These are phyloP conservation scores for Haematococcus sp. DNA, from an alignment of 139 green algal genomes.

Conservation along the genomic window DNA sequence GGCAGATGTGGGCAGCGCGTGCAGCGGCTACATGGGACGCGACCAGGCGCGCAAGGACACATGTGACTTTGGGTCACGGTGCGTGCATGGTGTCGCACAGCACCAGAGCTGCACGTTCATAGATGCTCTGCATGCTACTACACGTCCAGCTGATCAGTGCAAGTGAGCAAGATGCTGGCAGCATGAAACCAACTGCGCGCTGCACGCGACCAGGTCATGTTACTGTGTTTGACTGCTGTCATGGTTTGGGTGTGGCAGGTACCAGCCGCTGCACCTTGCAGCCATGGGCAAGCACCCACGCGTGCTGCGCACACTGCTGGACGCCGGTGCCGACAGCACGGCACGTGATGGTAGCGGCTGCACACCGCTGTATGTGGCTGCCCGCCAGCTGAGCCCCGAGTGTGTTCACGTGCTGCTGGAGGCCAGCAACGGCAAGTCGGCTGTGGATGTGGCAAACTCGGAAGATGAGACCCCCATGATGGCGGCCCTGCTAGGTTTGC, in stretches of 20 bases:
- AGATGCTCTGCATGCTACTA: too few relatives aligned
- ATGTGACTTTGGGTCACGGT: too few relatives aligned
- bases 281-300: not conserved
- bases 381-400: slow-evolving; percentile 3
- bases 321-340: not conserved
- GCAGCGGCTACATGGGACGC: not conserved
- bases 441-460: not conserved
- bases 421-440: not conserved
- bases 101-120: too few relatives aligned
- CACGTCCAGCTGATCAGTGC: too few relatives aligned
- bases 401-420: slow-evolving; percentile 5
- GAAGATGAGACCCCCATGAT: slow-evolving; percentile 8
- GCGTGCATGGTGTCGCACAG: too few relatives aligned
- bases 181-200: too few relatives aligned
- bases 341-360: not conserved
- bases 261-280: not conserved
- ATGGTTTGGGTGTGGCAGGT: not conserved
- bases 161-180: too few relatives aligned
- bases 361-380: not conserved
- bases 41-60: not conserved
- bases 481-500: not conserved
- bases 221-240: not conserved
- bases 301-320: not conserved
- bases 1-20: not conserved
- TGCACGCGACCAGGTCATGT: too few relatives aligned